Evolutionary conservation across 2,329 filamentous ascomycete species (phyloP), one percentile per base, ranked within the genome.

Genomic region (Alternaria sp.): DNA sequence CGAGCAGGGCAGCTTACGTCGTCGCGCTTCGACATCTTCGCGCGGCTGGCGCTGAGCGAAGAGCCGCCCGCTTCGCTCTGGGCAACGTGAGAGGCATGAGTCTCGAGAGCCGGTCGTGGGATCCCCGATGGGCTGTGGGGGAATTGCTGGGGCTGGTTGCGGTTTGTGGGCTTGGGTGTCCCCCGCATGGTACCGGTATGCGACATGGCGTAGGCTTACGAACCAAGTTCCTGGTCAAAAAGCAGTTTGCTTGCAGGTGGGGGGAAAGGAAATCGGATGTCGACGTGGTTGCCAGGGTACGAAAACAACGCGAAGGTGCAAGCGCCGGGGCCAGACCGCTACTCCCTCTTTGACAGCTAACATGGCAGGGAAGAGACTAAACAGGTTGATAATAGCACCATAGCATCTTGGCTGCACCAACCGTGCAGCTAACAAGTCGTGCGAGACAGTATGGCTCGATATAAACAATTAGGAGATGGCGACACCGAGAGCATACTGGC

Each of bases 11-110:
- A 48, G 82, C 86, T 73, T 84, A 99, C 95, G 90, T 99, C 95
- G 89, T 99, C 95, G 80, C 93, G 89, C 83, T 98, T 98, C 69
- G 89, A 90, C 84, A 97, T 94, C 82, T 97, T 97, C 79, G 95
- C 91, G 75, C 95, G 88, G 80, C 94, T 98, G 70, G 93, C 91
- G 81, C 92, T 97, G 81, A 97, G 86, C 39, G 90, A 88, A 54
- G 92, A 91, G 63, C 77, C 70, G 34, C 80, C 85, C 60, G 77
- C 80, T 69, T 90, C 90, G 80, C 82, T 87, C 65, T 83, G 81
- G 68, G 84, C 80, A 8, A 70, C 63, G 36, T 73, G 66, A 66
- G 84, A 80, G 8, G 68, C 58, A 50, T 73, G 67, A 58, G 83
- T 81, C 58, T 93, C 90, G 63, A 87, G 82, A 50, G 90, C 86